Evolutionary conservation across 768 basidiomycete species (phyloP).

Genomic region (Termitomyces heimii): DNA sequence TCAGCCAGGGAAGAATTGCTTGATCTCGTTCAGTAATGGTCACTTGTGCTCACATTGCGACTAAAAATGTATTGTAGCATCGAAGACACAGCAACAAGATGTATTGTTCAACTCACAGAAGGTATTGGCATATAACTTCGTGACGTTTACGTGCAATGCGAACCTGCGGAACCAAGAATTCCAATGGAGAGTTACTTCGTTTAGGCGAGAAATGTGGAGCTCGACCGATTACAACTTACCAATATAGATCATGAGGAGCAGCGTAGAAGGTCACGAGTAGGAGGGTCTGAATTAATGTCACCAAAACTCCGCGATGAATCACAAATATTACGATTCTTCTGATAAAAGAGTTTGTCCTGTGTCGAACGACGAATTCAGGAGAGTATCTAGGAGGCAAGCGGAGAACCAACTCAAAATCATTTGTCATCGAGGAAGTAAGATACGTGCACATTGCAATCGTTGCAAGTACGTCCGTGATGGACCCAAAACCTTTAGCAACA

Average conservation of each 20-base stretch:
- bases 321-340: conserved; percentile 31
- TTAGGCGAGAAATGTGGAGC: neutral
- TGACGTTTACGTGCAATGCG: conserved; percentile 42
- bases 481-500: conserved; percentile 37
- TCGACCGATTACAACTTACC: conserved; percentile 18
- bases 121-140: conserved; percentile 42
- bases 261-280: conserved; percentile 36
- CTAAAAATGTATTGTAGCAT: conserved; percentile 18
- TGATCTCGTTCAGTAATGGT: neutral
- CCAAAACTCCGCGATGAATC: conserved; percentile 36
- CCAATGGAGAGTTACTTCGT: neutral
- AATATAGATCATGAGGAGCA: conserved; percentile 28
- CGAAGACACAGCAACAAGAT: conserved; percentile 12
- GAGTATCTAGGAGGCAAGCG: neutral
- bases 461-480: conserved; percentile 35
- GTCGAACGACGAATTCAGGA: neutral
- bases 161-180: conserved; percentile 22
- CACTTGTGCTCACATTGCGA: conserved; percentile 24
- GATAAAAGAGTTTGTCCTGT: conserved; percentile 33
- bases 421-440: conserved; percentile 29
- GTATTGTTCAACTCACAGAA: conserved; percentile 31
- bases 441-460: conserved; percentile 38
- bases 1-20: neutral
- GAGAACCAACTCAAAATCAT: conserved; percentile 25
- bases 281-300: conserved; percentile 35